These are phyloP conservation scores for Penicillium egyptiacum DNA, from an alignment of 495 filamentous ascomycete genomes.

Conservation along the genomic window DNA sequence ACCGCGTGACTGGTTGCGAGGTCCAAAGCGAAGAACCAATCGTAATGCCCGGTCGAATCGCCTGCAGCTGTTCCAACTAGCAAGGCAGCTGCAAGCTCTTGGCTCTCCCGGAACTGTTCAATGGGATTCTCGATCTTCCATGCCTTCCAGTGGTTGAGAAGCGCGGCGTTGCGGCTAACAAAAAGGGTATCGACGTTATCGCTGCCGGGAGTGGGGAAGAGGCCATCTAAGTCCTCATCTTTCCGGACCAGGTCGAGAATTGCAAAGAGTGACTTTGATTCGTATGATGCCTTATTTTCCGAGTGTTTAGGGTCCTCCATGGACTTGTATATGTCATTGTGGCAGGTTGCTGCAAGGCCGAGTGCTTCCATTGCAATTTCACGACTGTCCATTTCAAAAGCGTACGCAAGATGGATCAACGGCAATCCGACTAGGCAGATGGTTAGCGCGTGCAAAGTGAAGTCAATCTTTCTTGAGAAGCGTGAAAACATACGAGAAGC, in stretches of 20 bases:
- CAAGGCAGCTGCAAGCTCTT: constrained; percentile 71
- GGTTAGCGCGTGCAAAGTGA: not conserved
- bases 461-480: not conserved
- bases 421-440: constrained; percentile 70
- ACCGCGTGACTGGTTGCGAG: constrained; percentile 86
- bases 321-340: constrained; percentile 76
- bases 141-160: constrained; percentile 86
- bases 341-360: constrained; percentile 64
- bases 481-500: constrained; percentile 62
- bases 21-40: constrained; percentile 82
- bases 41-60: constrained; percentile 50
- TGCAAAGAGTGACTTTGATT: constrained; percentile 58
- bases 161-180: constrained; percentile 60
- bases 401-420: constrained; percentile 86
- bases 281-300: constrained; percentile 46
- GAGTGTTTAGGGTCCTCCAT: constrained; percentile 69
- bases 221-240: constrained; percentile 52
- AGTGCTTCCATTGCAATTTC: constrained; percentile 86
- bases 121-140: constrained; percentile 67
- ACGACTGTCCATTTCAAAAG: constrained; percentile 75
- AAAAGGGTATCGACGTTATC: constrained; percentile 69
- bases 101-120: constrained; percentile 73
- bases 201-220: constrained; percentile 58
- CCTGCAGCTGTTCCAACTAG: constrained; percentile 58
- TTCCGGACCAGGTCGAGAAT: constrained; percentile 59